Conservation (phyloP, 352 stramenopile species). For the Phytophthora melonis region DNA sequence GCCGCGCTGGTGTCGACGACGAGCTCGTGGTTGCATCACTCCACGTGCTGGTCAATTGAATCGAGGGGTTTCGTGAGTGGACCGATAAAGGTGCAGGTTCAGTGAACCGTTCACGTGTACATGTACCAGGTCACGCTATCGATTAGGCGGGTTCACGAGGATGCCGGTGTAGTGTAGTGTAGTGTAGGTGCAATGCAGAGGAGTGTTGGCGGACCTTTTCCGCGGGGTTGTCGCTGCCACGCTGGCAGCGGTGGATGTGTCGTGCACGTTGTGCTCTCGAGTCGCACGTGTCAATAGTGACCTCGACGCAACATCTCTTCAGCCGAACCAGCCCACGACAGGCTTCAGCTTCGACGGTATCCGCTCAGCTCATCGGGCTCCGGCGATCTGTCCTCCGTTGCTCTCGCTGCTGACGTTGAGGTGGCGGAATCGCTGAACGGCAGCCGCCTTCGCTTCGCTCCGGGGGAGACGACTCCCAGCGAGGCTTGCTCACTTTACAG, state of each 20-base stretch:
- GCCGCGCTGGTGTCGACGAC: background rate
- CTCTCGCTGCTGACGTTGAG: background rate
- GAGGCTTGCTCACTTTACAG: background rate
- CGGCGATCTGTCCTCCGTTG: background rate
- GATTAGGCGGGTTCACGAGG: too few relatives aligned
- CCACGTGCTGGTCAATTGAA: too few relatives aligned
- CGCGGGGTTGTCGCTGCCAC: background rate
- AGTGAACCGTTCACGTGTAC: too few relatives aligned
- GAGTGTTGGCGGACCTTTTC: background rate
- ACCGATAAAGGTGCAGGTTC: too few relatives aligned
- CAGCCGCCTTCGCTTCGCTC: background rate
- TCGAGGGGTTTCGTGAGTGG: too few relatives aligned
- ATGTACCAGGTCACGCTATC: too few relatives aligned
- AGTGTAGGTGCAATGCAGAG: background rate
- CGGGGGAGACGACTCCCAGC: background rate
- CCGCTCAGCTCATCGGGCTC: background rate
- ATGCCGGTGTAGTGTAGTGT: too few relatives aligned
- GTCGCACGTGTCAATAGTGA: slow-evolving; percentile 3
- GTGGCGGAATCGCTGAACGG: background rate
- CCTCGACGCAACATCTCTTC: slow-evolving; percentile 24
- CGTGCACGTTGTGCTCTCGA: slow-evolving; percentile 23
- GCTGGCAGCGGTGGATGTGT: slow-evolving; percentile 21
- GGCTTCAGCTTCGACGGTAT: slow-evolving; percentile 34
- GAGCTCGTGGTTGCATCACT: slow-evolving; percentile 1
- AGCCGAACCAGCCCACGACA: slow-evolving; percentile 30